Evolutionary conservation across 2,329 filamentous ascomycete genomes (phyloP).

Genomic region (Penicillium sp.): DNA sequence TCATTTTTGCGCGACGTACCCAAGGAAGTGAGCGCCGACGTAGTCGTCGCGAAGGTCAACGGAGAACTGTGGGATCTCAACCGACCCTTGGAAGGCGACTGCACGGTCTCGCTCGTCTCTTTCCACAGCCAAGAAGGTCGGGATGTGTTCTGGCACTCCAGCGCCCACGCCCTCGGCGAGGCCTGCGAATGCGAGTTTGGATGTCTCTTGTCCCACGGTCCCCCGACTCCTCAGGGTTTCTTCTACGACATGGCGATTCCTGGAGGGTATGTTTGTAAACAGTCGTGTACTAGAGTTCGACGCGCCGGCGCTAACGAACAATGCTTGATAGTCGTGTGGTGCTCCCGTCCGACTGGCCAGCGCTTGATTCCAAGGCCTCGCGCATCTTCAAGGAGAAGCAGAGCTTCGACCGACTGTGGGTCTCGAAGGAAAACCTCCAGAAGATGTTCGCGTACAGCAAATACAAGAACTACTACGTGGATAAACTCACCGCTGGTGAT

Average conservation of each 20-base stretch:
- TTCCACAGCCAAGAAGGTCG: conserved; percentile 74
- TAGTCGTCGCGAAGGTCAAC: conserved; percentile 77
- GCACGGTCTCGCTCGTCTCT: conserved; percentile 74
- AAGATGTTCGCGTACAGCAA: conserved; percentile 98
- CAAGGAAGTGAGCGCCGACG: conserved; percentile 76
- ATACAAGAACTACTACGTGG: conserved; percentile 97
- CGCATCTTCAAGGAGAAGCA: conserved; percentile 96
- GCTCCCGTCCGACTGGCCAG: conserved; percentile 72
- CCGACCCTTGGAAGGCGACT: conserved; percentile 80
- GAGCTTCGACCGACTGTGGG: conserved; percentile 79
- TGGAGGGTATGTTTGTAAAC: conserved; percentile 47
- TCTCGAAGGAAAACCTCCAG: conserved; percentile 84
- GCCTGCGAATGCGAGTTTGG: conserved; percentile 85
- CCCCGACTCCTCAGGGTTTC: conserved; percentile 64
- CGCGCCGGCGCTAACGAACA: conserved; percentile 11
- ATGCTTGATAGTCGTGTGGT: conserved; percentile 51
- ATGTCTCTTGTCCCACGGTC: background rate
- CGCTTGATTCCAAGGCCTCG: conserved; percentile 71
- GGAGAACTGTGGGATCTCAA: conserved; percentile 90
- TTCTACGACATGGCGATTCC: conserved; percentile 94
- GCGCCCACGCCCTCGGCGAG: conserved; percentile 92
- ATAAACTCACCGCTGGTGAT: conserved; percentile 85
- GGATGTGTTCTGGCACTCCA: conserved; percentile 97
- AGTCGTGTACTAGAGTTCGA: background rate
- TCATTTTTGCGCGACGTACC: conserved; percentile 72